These are phyloP conservation scores for Rachicladosporium sp. DNA, from an alignment of 2,329 filamentous ascomycete genomes.

Conservation along the genomic window DNA sequence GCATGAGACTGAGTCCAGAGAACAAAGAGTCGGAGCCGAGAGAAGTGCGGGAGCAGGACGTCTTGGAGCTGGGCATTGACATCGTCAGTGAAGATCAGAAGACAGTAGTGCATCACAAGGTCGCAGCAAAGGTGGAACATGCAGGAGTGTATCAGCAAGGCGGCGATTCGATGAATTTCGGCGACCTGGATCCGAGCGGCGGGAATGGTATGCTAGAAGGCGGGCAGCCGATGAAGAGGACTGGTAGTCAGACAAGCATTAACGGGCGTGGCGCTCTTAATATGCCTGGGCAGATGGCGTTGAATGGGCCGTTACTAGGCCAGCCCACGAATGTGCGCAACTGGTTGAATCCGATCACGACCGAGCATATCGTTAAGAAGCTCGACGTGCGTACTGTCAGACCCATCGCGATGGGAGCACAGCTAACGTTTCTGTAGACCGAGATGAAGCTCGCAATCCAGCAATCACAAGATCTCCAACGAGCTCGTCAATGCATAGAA, in stretches of 20 bases:
- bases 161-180: constrained; percentile 77
- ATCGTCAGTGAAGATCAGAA: constrained; percentile 98
- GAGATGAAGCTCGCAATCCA: constrained; percentile 85
- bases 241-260: constrained; percentile 38
- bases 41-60: constrained; percentile 81
- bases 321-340: constrained; percentile 69
- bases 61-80: constrained; percentile 90
- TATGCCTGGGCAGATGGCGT: constrained; percentile 42
- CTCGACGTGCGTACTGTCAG: constrained; percentile 51
- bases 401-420: background rate
- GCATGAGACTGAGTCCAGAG: constrained; percentile 75
- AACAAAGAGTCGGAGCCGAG: constrained; percentile 95
- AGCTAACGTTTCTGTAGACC: constrained; percentile 40
- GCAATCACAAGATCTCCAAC: constrained; percentile 72
- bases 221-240: constrained; percentile 49
- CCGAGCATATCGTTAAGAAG: constrained; percentile 86
- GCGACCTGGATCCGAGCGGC: constrained; percentile 69
- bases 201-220: constrained; percentile 56
- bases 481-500: constrained; percentile 71
- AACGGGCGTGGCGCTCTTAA: constrained; percentile 50
- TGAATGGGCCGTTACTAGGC: constrained; percentile 45
- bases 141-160: constrained; percentile 68
- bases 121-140: constrained; percentile 91
- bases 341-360: constrained; percentile 79
- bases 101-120: constrained; percentile 96